Conservation (phyloP, 163 green algal genomes). For the Scenedesmus sp. region DNA sequence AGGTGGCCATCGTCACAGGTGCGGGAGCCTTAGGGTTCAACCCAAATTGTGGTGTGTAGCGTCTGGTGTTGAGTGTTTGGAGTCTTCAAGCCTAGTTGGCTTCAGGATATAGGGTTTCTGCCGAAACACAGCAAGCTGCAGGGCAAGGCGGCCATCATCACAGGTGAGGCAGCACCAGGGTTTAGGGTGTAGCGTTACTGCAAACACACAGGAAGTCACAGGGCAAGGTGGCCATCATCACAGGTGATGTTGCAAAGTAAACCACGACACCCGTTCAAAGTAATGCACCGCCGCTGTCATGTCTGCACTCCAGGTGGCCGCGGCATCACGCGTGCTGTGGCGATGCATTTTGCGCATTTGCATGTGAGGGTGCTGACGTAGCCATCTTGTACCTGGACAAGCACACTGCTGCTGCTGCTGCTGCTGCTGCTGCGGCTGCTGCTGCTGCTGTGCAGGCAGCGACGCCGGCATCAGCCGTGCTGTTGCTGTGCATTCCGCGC, state of each 20-base stretch:
- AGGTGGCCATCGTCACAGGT: conserved; percentile 44
- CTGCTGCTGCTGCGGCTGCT: background rate
- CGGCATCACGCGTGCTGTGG: too few species aligned
- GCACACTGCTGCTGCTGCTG: too few species aligned
- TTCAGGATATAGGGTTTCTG: too few species aligned
- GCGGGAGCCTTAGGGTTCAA: background rate
- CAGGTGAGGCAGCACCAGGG: conserved; percentile 45
- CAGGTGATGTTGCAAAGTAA: background rate
- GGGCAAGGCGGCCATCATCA: conserved; percentile 49
- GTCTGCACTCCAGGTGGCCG: too few species aligned
- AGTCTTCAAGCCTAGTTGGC: too few species aligned
- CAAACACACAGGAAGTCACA: conserved; percentile 50
- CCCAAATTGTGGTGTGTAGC: too few species aligned
- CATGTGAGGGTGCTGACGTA: too few species aligned
- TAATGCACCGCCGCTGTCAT: too few species aligned
- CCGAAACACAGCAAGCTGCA: conserved; percentile 53
- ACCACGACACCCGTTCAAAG: too few species aligned
- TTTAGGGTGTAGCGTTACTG: background rate
- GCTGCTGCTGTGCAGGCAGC: conserved; percentile 33
- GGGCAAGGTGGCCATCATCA: conserved; percentile 53
- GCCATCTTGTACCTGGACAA: too few species aligned
- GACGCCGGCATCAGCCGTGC: conserved; percentile 61
- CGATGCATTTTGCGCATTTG: too few species aligned
- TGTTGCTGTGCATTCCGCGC: conserved; percentile 62
- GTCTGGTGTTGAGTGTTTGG: too few species aligned